Base-by-base conservation (phyloP, 2,329 filamentous ascomycete species). In the Fusarium sp. region DNA sequence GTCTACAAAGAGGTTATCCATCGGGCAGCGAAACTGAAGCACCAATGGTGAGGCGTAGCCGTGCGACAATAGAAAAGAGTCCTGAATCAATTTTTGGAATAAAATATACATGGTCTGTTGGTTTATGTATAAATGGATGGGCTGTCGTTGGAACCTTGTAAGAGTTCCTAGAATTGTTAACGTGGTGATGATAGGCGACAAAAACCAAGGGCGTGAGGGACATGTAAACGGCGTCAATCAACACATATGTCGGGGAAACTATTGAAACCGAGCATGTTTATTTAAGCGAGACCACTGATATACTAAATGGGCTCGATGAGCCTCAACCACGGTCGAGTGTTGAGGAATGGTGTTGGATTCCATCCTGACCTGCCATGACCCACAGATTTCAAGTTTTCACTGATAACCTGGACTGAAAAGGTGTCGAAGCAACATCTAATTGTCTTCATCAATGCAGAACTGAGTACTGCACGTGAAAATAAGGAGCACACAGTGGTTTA, bases 1-100 rank as follows among this genome's bases (percentile, higher is more conserved):
- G n/a, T 17, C 8, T 22, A 13, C 34, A 13, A 49, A 10, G 49
- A 58, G 58, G 49, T 63, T 63, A 50, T 63, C 34, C 33, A 22
- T 36, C 5, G n/a, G 40, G 26, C 20, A 58, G 43, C 50, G 58
- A 42, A 62, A 33, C 40, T 18, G 36, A 18, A 31, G 57, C n/a
- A 57, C 15, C 24, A 28, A 34, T 36, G 31, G 38, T 42, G 26
- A 20, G 14, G 14, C 13, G 10, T 43, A 57, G 60, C 60, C 49
- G 63, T 49, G 20, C 24, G n/a, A 3, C 7, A 17, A 18, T 10
- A 6, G 15, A 56, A 38, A 34, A 43, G 38, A 63, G 57, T 63
- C 26, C 49, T 48, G 49, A 63, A 49, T 57, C 58, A 57, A 63
- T 63, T n/a, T 39, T 0, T 9, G 4, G 8, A 7, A 8, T 2